Evolutionary conservation across 2,329 filamentous ascomycete genomes (phyloP), one percentile per base, ranked within the genome.

Genomic region (Falciphora oryzae): DNA sequence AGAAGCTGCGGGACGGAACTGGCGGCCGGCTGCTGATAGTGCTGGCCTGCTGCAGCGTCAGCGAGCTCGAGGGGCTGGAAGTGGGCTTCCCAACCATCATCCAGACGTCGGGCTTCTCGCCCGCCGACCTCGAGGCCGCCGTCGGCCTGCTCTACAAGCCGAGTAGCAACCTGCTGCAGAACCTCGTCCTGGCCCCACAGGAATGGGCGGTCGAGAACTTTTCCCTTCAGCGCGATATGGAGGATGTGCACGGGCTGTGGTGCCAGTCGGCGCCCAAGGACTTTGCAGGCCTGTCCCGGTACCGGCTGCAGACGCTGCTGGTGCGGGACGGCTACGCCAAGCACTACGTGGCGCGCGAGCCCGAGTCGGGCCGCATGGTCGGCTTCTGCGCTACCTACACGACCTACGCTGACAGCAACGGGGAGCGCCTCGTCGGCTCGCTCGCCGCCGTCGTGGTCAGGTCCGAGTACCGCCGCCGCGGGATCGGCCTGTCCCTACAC

Each of bases 371-470:
- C 10, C 75, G 77, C 50, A 68, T 84, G 29, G 70, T 87, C 53
- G 85, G 84, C 0, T 87, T 87, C 67, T 87, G 84, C 69, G 84
- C 84, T 13, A 86, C 84, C 11, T 87, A 84, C 70, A 82, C 84
- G 35, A 85, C 82, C 4, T 86, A 83, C 71, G 79, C 81, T 59
- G 81, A 85, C 67, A 80, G 79, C 67, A 80, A 77, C 56, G 79
- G 78, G 27, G 81, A 85, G 67, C 78, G 78, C 44, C 75, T 86
- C 57, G 77, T 87, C 60, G 85, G 84, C 11, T 87, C 83, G 4
- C 71, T 88, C 38, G 84, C 84, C 14, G 73, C 80, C 14, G 72
- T 88, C 32, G 72, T 87, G 44, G 84, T 87, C 27, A 79, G 78
- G 38, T 75, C 80, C 44, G 74, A 77, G 1, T 80, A 79, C 70